A percentile compares a stretch with the other conserved stretches of the same genome.
phyloP scores from a whole-genome alignment of 1,139 yeast species.

The Blastobotrys aristatus region DNA sequence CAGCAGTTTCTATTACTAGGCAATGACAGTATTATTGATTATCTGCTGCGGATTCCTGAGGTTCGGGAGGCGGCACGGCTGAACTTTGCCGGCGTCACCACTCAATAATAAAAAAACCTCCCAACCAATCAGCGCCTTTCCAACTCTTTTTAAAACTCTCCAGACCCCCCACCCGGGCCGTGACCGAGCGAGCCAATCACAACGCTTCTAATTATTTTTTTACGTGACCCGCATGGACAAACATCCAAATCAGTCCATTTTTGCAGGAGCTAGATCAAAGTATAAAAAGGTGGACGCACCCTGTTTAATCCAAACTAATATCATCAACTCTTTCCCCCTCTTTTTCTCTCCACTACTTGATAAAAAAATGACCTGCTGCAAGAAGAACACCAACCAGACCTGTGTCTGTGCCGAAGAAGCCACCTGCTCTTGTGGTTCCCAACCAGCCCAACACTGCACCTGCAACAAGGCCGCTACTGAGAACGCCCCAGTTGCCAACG shows the following conservation, averaged over 20 bases:
- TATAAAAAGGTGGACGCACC: not conserved
- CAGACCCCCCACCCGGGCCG: no score
- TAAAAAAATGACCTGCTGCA: conserved; percentile 10
- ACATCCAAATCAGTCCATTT: not conserved
- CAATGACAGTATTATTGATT: not conserved
- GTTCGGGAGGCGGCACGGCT: not conserved
- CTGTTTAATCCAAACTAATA: not conserved
- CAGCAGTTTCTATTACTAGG: not conserved
- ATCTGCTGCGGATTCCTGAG: not conserved
- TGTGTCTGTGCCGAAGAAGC: conserved; percentile 41
- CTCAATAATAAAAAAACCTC: no score
- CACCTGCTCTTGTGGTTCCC: conserved; percentile 41
- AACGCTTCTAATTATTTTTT: no score
- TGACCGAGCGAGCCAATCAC: no score
- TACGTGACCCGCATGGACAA: not conserved
- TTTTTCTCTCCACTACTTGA: not conserved
- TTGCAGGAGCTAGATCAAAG: not conserved
- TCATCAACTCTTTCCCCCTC: not conserved
- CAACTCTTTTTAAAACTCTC: no score
- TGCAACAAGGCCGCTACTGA: conserved; percentile 36
- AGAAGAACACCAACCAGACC: conserved; percentile 15
- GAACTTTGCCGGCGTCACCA: no score
- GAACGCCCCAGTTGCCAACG: conserved; percentile 29
- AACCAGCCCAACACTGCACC: conserved; percentile 39
- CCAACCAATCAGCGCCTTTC: no score